Base-by-base conservation (phyloP, 2,329 filamentous ascomycete species). In the Alternaria brassicicola region DNA sequence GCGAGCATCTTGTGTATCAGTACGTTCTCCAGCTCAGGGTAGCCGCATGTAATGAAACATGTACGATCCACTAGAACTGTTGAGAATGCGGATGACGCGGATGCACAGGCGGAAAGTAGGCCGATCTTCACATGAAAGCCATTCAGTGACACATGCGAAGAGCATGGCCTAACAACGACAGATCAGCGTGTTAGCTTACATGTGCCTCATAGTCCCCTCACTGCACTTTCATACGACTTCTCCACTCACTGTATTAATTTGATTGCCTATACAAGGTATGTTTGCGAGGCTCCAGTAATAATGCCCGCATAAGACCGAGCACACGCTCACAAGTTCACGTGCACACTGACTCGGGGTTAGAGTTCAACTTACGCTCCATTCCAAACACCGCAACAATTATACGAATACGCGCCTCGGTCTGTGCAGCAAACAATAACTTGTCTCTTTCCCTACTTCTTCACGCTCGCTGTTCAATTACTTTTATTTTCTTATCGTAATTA, bases 121-220 rank as follows among this genome's bases (percentile, higher is more conserved):
- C 64, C 64, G 66, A 69, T 59, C 63, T 65, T 73, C 70, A 73
- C 70, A 67, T 73, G 70, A 64, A 65, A 68, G 59, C 48, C 49
- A 47, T 50, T 28, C 45, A 26, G 26, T 61, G 53, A 64, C 58
- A 64, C 48, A 56, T 51, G 56, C 49, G 52, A 35, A 35, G 45
- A 36, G 51, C 54, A 47, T 31, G 50, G 48, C 49, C 43, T 33
- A 50, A 43, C 49, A 54, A 57, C 59, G 59, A 61, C 65, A 64
- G 56, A 48, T 23, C 42, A 17, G 31, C 35, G 50, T 63, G 38
- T 52, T 57, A 58, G 56, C 48, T 31, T 58, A 49, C 54, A 51
- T 56, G 33, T 48, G 46, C 45, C 21, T 23, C 33, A 26, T 21
- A 9, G 21, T 54, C 63, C 55, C 65, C 63, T 63, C 62, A 31